A percentile compares a stretch with the other conserved stretches of the same genome.
Evolutionary conservation across 495 filamentous ascomycete species (phyloP).

Genomic region (Penicillium manginii): DNA sequence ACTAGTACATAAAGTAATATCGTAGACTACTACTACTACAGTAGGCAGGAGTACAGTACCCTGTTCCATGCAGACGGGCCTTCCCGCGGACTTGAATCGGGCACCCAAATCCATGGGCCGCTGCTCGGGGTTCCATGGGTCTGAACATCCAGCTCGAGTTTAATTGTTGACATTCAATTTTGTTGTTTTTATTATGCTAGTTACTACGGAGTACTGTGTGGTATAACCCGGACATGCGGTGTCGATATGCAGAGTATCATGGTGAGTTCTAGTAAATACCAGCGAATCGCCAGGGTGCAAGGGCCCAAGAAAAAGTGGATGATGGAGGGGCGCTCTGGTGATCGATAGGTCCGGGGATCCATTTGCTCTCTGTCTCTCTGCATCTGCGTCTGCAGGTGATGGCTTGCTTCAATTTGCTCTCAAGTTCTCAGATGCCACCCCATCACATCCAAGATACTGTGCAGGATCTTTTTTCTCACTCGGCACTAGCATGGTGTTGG

Average conservation of each 20-base stretch:
- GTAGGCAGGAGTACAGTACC: background rate
- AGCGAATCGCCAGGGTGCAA: constrained; percentile 1
- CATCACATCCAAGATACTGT: background rate
- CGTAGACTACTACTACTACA: too few species aligned
- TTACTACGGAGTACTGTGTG: background rate
- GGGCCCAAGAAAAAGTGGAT: background rate
- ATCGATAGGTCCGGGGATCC: constrained; percentile 24
- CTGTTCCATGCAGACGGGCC: constrained; percentile 19
- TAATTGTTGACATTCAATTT: background rate
- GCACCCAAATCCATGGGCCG: constrained; percentile 24
- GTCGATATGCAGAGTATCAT: constrained; percentile 8
- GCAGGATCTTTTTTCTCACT: background rate
- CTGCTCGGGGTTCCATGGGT: constrained; percentile 12
- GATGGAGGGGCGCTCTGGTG: constrained; percentile 27
- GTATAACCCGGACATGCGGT: constrained; percentile 8
- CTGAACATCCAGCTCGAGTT: background rate
- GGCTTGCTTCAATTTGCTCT: background rate
- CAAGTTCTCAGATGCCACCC: background rate
- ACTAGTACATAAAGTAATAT: background rate
- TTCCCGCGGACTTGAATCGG: constrained; percentile 24
- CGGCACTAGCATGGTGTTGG: background rate
- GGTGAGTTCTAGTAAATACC: background rate
- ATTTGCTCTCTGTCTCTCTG: background rate
- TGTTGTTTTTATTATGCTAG: too few species aligned
- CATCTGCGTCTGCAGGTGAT: background rate